Evolutionary conservation across 1,284 basidiomycete genomes (phyloP).

Genomic region (Cerioporus squamosus): DNA sequence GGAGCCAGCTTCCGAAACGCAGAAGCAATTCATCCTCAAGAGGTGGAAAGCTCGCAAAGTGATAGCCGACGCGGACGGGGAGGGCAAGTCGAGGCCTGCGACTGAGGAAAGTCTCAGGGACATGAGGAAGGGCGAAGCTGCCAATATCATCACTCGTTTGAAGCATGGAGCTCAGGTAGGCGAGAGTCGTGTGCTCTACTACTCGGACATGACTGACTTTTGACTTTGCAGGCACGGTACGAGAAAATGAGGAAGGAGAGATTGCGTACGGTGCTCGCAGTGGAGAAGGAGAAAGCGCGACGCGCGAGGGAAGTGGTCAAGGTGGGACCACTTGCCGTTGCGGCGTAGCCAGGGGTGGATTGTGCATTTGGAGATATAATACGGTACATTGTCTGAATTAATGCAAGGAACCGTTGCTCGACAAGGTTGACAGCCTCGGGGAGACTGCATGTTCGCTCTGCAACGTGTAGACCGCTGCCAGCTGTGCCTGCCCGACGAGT

Average conservation of each 20-base stretch:
- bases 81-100: conserved; percentile 16
- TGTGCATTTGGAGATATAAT: neutral
- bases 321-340: conserved; percentile 58
- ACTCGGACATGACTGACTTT: neutral
- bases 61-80: conserved; percentile 16
- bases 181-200: neutral
- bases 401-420: conserved; percentile 1
- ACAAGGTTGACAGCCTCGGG: conserved; percentile 49
- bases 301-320: conserved; percentile 56
- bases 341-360: neutral
- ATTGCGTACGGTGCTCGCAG: conserved; percentile 38
- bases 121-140: conserved; percentile 80
- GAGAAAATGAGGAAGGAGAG: conserved; percentile 54
- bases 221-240: conserved; percentile 51
- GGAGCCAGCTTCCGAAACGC: conserved; percentile 65
- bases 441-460: conserved; percentile 70
- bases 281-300: conserved; percentile 52
- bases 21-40: conserved; percentile 65
- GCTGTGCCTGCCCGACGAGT: conserved; percentile 58
- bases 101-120: conserved; percentile 39
- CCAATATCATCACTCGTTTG: conserved; percentile 75
- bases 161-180: conserved; percentile 77
- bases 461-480: conserved; percentile 68
- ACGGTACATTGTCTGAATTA: conserved; percentile 3
- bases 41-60: conserved; percentile 48